Evolutionary conservation across 768 basidiomycete species (phyloP), one percentile per base, ranked within the genome.

Genomic region (Trametes punicea): DNA sequence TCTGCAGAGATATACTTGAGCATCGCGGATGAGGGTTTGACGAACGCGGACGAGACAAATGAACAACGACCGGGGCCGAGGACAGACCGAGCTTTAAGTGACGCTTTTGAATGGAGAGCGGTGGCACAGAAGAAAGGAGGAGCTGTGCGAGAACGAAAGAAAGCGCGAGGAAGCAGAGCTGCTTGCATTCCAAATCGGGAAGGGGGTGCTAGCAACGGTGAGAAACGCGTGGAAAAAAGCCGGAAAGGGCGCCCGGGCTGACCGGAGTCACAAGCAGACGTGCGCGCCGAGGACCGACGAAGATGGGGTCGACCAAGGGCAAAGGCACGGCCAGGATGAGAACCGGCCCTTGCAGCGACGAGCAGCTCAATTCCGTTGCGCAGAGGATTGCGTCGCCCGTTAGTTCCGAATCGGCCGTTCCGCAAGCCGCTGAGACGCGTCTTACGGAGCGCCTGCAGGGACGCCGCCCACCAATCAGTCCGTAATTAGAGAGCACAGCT

Each of bases 1-100:
- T 75, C 74, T 53, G 70, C 50, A 11, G 73, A 62, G 44, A 78
- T 76, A 66, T 75, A 77, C 59, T 70, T 71, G 62, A 71, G 59
- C 69, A 69, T 71, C 16, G 48, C 11, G 51, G 62, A n/a, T n/a
- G 46, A 7, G 58, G 15, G 20, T 30, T 29, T 13, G 39, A 15
- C n/a, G 13, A n/a, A n/a, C 27, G 47, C 36, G 56, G 26, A 34
- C 13, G 55, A 57, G 39, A 27, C 10, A 18, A 36, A 33, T 11
- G 20, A 47, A 29, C 38, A 29, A n/a, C 13, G 44, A 2, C 13
- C 20, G 29, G 44, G 46, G 18, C 45, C 21, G 36, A 33, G 27
- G 18, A 4, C 4, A 21, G 25, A 25, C 52, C 40, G 53, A 21
- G 46, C 9, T 7, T 16, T 34, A 34, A n/a, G 42, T 15, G 33